phyloP scores from a whole-genome alignment of 1,284 basidiomycete genomes.

The Ceratobasidium sp. region DNA sequence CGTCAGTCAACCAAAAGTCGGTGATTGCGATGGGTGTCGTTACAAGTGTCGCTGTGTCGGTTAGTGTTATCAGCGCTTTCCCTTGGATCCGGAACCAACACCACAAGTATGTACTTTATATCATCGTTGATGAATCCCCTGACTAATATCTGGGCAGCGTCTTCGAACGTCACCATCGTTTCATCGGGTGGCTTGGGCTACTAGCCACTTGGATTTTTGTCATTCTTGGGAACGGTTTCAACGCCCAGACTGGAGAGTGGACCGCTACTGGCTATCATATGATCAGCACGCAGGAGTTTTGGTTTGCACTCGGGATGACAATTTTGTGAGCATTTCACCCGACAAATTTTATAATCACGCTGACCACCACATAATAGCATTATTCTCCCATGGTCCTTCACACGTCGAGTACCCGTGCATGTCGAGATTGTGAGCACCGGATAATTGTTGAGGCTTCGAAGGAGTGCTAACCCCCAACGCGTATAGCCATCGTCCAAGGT shows the following conservation, averaged over 20 bases:
- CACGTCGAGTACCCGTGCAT: conserved; percentile 77
- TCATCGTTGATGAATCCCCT: not conserved
- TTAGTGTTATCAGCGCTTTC: conserved; percentile 71
- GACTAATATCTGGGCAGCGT: conserved; percentile 60
- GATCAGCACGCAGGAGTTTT: conserved; percentile 77
- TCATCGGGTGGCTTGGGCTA: conserved; percentile 77
- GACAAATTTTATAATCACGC: conserved; percentile 23
- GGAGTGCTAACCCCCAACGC: not conserved
- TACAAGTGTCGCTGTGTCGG: conserved; percentile 66
- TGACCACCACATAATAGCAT: conserved; percentile 62
- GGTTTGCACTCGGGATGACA: conserved; percentile 79
- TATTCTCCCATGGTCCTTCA: conserved; percentile 78
- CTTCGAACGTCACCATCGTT: conserved; percentile 80
- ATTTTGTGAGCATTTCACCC: conserved; percentile 66
- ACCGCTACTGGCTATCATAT: conserved; percentile 66
- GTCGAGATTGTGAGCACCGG: conserved; percentile 72
- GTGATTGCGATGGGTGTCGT: conserved; percentile 70
- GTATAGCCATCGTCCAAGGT: conserved; percentile 74
- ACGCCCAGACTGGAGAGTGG: conserved; percentile 67
- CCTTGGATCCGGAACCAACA: conserved; percentile 81
- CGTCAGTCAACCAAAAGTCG: conserved; percentile 65
- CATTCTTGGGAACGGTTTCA: conserved; percentile 71
- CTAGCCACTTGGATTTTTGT: conserved; percentile 75
- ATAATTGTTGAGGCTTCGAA: not conserved
- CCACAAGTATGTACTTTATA: conserved; percentile 70